Conservation (phyloP, 1,284 basidiomycete genomes). For the Hypsizygus ulmarius region DNA sequence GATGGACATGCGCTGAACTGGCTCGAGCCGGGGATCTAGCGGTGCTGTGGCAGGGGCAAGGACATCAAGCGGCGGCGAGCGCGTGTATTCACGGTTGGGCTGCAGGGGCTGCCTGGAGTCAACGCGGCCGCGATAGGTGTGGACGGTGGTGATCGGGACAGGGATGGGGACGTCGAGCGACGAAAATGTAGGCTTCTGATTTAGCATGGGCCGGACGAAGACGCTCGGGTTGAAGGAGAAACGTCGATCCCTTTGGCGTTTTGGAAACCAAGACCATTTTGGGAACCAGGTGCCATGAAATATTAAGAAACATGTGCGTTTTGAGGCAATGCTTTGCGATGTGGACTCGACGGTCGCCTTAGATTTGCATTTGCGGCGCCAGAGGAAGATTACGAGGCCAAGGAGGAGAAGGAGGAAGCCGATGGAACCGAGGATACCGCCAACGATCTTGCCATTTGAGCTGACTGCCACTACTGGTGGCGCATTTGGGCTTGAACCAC, state of each 20-base stretch:
- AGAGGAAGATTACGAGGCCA: slow-evolving; percentile 21
- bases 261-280: slow-evolving; percentile 6
- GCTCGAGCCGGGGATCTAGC: slow-evolving; percentile 12
- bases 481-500: background rate
- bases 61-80: slow-evolving; percentile 8
- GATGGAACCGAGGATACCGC: slow-evolving; percentile 25
- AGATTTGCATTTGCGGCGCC: slow-evolving; percentile 20
- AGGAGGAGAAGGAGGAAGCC: slow-evolving; percentile 25
- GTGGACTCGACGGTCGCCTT: slow-evolving; percentile 5
- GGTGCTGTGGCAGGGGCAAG: slow-evolving; percentile 6
- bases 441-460: slow-evolving; percentile 23
- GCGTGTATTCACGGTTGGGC: slow-evolving; percentile 15
- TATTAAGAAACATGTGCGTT: background rate
- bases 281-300: slow-evolving; percentile 1
- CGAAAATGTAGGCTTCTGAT: slow-evolving; percentile 10
- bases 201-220: slow-evolving; percentile 19
- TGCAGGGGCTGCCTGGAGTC: slow-evolving; percentile 15
- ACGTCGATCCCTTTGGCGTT: slow-evolving; percentile 9
- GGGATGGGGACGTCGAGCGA: background rate
- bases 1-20: slow-evolving; percentile 23
- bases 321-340: background rate
- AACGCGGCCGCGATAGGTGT: slow-evolving; percentile 9
- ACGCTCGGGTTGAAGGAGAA: slow-evolving; percentile 28
- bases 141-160: slow-evolving; percentile 13
- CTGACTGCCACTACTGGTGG: background rate